Evolutionary conservation across 1,139 yeast species (phyloP).

Genomic region (Martiniozyma asiatica): DNA sequence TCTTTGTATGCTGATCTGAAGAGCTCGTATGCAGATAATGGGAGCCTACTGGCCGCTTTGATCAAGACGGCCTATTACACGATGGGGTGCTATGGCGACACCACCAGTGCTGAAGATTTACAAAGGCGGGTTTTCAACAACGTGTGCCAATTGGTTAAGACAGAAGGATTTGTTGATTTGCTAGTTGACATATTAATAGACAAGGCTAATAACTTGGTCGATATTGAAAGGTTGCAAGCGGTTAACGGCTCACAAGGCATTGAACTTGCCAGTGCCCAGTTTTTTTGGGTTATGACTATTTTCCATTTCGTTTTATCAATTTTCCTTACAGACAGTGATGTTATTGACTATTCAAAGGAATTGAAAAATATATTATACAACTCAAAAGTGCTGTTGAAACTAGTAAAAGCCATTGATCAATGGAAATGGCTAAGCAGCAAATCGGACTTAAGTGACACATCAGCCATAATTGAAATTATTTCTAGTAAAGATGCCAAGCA

Average conservation of each 20-base stretch:
- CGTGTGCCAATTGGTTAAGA: conserved; percentile 3
- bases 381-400: conserved; percentile 24
- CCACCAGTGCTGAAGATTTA: conserved; percentile 11
- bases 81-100: conserved; percentile 18
- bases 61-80: conserved; percentile 11
- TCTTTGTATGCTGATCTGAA: not conserved
- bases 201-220: conserved; percentile 12
- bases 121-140: conserved; percentile 9
- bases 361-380: conserved; percentile 8
- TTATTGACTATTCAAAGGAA: not conserved
- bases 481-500: conserved; percentile 6
- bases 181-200: conserved; percentile 5
- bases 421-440: conserved; percentile 48
- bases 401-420: conserved; percentile 44
- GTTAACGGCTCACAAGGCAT: conserved; percentile 5
- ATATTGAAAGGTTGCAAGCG: conserved; percentile 12
- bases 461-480: conserved; percentile 9
- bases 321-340: conserved; percentile 10
- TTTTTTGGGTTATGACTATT: conserved; percentile 38
- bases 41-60: conserved; percentile 6
- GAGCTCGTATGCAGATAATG: no score
- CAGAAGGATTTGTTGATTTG: conserved; percentile 3
- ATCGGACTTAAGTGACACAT: conserved; percentile 18
- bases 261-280: conserved; percentile 18
- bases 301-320: conserved; percentile 11